Percentiles rank a stretch among this genome's conserved stretches.
These are phyloP conservation scores for Licmophora abbreviata DNA, from an alignment of 108 stramenopile species.

Conservation along the genomic window DNA sequence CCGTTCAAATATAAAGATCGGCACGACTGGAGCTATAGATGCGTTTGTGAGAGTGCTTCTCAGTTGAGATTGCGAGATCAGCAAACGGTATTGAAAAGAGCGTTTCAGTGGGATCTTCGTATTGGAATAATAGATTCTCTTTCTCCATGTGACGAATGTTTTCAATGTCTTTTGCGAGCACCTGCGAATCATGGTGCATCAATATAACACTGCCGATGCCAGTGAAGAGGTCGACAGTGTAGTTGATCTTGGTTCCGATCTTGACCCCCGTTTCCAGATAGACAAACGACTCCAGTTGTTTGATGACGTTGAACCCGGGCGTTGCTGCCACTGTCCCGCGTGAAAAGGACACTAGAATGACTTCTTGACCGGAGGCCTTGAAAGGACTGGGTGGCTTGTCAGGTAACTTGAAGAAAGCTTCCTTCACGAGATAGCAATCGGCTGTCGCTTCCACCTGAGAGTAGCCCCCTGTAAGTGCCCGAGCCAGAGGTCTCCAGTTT, in stretches of 20 bases:
- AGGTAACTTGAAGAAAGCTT: slow-evolving; percentile 45
- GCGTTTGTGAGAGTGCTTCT: neutral
- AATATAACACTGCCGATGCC: slow-evolving; percentile 79
- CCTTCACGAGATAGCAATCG: slow-evolving; percentile 64
- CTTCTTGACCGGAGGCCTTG: slow-evolving; percentile 79
- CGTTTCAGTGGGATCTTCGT: slow-evolving; percentile 24
- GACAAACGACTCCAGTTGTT: slow-evolving; percentile 60
- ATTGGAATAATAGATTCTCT: slow-evolving; percentile 58
- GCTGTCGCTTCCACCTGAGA: slow-evolving; percentile 86
- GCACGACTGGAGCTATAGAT: slow-evolving; percentile 5
- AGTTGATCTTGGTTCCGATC: slow-evolving; percentile 60
- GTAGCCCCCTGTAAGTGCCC: slow-evolving; percentile 66
- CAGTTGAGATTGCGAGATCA: neutral
- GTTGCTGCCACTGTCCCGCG: slow-evolving; percentile 61
- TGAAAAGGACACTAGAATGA: slow-evolving; percentile 71
- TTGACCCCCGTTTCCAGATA: slow-evolving; percentile 75
- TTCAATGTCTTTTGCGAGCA: slow-evolving; percentile 54
- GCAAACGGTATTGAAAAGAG: no score
- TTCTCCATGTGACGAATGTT: slow-evolving; percentile 74
- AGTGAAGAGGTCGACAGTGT: slow-evolving; percentile 79
- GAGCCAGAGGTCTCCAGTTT: slow-evolving; percentile 78
- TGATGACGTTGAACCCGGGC: slow-evolving; percentile 82
- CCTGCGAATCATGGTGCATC: slow-evolving; percentile 56
- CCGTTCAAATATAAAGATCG: slow-evolving; percentile 7
- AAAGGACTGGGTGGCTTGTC: slow-evolving; percentile 70